Percentiles rank a stretch among this genome's conserved stretches.
These are phyloP conservation scores for Fusarium sp. DNA, from an alignment of 2,329 filamentous ascomycete genomes.

Conservation along the genomic window DNA sequence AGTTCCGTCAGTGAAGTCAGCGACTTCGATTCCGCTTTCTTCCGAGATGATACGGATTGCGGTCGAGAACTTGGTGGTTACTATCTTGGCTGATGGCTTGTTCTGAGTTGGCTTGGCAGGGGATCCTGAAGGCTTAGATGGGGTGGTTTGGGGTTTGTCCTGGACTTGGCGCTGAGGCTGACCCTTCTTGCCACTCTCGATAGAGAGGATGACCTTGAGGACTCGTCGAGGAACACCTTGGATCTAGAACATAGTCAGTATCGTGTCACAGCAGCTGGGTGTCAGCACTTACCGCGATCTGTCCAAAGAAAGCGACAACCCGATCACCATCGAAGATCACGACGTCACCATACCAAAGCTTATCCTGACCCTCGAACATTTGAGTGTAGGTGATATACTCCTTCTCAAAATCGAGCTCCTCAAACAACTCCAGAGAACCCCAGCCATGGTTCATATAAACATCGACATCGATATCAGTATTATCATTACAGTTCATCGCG, in stretches of 20 bases:
- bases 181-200: constrained; percentile 34
- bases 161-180: constrained; percentile 18
- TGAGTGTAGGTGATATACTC: constrained; percentile 35
- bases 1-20: constrained; percentile 66
- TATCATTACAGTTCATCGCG: constrained; percentile 42
- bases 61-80: constrained; percentile 2
- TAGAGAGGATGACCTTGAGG: constrained; percentile 32
- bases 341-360: constrained; percentile 57
- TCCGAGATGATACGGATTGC: constrained; percentile 33
- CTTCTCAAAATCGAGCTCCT: constrained; percentile 38
- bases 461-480: constrained; percentile 33
- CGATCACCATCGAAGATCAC: constrained; percentile 65
- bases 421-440: constrained; percentile 36
- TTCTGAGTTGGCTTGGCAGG: rapidly evolving
- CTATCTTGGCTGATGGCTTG: background rate
- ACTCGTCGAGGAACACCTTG: constrained; percentile 38
- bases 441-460: constrained; percentile 41
- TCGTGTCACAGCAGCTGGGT: too few relatives aligned
- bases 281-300: constrained; percentile 46
- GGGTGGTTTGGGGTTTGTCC: background rate
- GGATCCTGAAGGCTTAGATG: background rate
- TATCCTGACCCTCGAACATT: constrained; percentile 30
- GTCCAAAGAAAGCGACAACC: constrained; percentile 53
- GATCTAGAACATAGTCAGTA: background rate
- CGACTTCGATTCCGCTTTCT: constrained; percentile 33